Base-by-base conservation (phyloP, 345 rosid genomes). In the Populus deltoides region DNA sequence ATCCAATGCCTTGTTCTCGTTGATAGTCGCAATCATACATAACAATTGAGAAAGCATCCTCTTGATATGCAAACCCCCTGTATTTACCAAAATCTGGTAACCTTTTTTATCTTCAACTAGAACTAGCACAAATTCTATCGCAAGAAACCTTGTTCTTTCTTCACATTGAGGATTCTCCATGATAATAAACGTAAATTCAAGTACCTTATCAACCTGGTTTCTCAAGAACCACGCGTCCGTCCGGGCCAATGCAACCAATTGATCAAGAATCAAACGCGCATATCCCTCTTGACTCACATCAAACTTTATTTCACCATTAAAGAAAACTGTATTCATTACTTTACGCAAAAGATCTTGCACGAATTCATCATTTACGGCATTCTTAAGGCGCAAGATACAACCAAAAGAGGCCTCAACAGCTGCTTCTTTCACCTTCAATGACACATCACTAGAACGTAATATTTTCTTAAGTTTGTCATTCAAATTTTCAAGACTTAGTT, bases 401-500 rank as follows among this genome's bases (percentile, higher is more conserved):
- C 72, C 29, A 9, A 68, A 35, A 39, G 72, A 68, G 49, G 72
- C 72, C 72, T 36, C 41, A 38, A 35, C 51, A 8, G 72, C 72
- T 20, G 72, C 72, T 35, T 22, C 17, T n/a, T n/a, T 68, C 72
- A 68, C 27, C 17, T 39, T 43, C 51, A 68, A 68, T 35, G 72
- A 39, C 25, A 51, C 57, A 5, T 36, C 49, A 36, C 15, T 43
- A 9, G 72, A 39, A 33, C 43, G 8, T 22, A 66, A 66, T 66
- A 66, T 33, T 10, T 33, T 66, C 70, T 31, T 3, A 16, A 66
- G 39, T 35, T 38, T 66, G 35, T 66, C n/a, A 22, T n/a, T 33
- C 70, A 65, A 24, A 18, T 9, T 31, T 31, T 33, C 43, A 66
- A 66, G 70, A 20, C 35, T 6, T 18, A 20, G n/a, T 31, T 7